These are phyloP conservation scores for Ustilago hordei DNA, from an alignment of 1,284 basidiomycete species.

Conservation along the genomic window DNA sequence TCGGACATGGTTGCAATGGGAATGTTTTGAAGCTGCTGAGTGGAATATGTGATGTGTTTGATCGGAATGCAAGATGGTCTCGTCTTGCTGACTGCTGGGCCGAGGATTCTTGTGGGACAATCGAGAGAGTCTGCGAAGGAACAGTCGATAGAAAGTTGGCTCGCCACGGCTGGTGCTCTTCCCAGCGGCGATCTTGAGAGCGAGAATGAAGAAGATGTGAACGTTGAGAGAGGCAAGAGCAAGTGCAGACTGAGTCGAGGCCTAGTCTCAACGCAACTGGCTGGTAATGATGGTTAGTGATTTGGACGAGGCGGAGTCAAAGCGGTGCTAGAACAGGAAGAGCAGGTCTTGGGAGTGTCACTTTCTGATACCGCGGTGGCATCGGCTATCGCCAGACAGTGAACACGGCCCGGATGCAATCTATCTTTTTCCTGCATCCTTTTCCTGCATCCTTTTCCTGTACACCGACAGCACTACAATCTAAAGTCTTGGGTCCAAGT, in stretches of 20 bases:
- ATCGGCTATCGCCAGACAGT: conserved; percentile 5
- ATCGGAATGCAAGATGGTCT: neutral
- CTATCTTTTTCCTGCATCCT: no score
- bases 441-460: neutral
- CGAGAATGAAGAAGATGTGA: neutral
- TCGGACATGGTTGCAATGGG: conserved; percentile 26
- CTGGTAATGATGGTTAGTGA: neutral
- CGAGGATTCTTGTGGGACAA: neutral
- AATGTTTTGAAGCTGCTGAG: neutral
- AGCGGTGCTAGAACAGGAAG: conserved; percentile 3
- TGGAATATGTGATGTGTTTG: neutral
- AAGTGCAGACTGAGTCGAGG: neutral
- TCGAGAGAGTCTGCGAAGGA: neutral
- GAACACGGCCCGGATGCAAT: neutral
- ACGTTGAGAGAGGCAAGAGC: neutral
- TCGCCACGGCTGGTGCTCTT: neutral
- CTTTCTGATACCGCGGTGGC: neutral
- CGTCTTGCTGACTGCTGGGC: no score
- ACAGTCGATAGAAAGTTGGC: neutral
- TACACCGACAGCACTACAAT: neutral
- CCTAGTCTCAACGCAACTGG: neutral
- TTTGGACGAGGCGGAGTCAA: conserved; percentile 6
- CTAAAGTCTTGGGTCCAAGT: neutral
- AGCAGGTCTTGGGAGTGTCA: neutral
- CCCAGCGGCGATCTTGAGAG: neutral